Evolutionary conservation across 1,284 basidiomycete genomes (phyloP), one percentile per base, ranked within the genome.

Genomic region (Cryptococcus depauperatus): DNA sequence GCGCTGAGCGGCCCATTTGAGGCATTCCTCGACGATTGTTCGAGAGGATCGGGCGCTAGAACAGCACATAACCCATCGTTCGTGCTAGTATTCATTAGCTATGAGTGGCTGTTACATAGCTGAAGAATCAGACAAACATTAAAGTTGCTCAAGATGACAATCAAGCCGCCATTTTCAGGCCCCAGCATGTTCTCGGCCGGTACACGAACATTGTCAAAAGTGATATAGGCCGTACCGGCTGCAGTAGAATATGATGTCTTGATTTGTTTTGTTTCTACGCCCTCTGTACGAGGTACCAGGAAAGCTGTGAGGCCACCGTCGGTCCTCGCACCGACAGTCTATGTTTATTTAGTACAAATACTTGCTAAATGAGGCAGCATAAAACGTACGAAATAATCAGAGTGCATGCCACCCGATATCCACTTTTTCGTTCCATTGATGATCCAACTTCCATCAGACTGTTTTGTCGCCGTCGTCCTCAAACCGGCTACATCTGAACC

Each of bases 361-460:
- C 5, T 22, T 3, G 10, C 10, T 35, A 22, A 9, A 37, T n/a
- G 21, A 21, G 23, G 7, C 3, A 3, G 35, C 13, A 9, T 13
- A 19, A 35, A 14, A 55, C 61, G 41, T 41, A 63, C 61, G 44
- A 70, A 69, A 59, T 69, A 71, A 44, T 70, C 66, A 35, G 68
- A 64, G 47, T 68, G 66, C 66, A 70, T 73, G 40, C 85, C 88
- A 58, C 91, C 95, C 37, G 91, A 92, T 61, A 96, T 96, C 91
- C 91, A 95, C 57, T 75, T 75, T 71, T 93, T 92, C 6, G 85
- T 89, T 7, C 88, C 89, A 55, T 87, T 88, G 54, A 92, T 80
- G 46, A 86, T 81, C 83, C 73, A 76, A 54, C 67, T 66, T 29
- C 87, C 89, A 60, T 92, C 89, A 49, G 83, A 79, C 29, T 78